Evolutionary conservation across 225 moss, liverwort and hornwort species (phyloP), one percentile per base, ranked within the genome.

Genomic region (Asterella californica): DNA sequence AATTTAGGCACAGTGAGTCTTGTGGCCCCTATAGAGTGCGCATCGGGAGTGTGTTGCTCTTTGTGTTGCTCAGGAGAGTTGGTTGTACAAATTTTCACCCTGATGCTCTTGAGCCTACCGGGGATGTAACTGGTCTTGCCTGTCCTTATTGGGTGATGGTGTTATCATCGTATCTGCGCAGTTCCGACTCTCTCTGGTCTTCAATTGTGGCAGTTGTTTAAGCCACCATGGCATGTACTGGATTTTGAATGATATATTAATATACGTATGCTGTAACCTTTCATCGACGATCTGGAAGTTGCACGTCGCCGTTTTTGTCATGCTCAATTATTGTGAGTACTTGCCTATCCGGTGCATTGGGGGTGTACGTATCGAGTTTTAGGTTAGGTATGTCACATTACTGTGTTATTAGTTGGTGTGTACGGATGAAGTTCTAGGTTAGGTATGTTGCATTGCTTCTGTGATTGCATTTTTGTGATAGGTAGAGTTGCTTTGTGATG

Each of bases 221-320:
- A 65, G 82, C 84, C 77, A 83, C 80, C 55, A 79, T 83, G 85
- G 83, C 81, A 84, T 88, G 85, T 88, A 88, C 85, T 88, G 70
- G 75, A 74, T 88, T 82, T 82, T 85, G 82, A 85, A 79, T 88
- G 87, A 84, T 80, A 88, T 79, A 79, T 82, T 78, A 83, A 82
- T 83, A 84, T 79, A 82, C 73, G 33, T 78, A 79, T 81, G 79
- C 79, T 85, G 79, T 82, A 72, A 77, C 84, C 74, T 67, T 53
- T 84, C 69, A 36, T 83, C 61, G 24, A 32, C 80, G 22, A 36
- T 33, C 53, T 54, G 19, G 34, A 34, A 6, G 33, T 17, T 9
- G 38, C 14, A 29, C 54, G 48, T 38, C 30, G 2, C 2, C 17
- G 15, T 67, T 34, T 2, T 34, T 37, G 10, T 15, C 17, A 18